A percentile compares a stretch with the other conserved stretches of the same genome.
These are phyloP conservation scores for Stephania cephalantha DNA, from an alignment of 164 flowering plant species.

Conservation along the genomic window DNA sequence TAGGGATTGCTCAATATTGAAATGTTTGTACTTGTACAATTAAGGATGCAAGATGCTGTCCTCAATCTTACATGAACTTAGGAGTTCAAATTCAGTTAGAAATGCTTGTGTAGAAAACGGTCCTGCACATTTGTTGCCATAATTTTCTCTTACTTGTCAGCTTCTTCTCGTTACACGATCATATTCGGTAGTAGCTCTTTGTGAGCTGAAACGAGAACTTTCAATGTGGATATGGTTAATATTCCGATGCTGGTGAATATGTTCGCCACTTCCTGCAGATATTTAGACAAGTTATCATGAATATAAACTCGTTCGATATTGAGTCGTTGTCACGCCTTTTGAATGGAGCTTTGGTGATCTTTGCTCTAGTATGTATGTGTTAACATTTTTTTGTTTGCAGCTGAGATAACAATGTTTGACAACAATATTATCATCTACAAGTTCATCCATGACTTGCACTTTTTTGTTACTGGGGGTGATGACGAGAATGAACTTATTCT, in stretches of 20 bases:
- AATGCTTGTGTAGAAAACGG: background rate
- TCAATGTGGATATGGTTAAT: background rate
- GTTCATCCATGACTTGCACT: slow-evolving; percentile 43
- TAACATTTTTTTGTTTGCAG: slow-evolving; percentile 25
- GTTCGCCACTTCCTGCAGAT: background rate
- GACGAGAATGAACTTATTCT: slow-evolving; percentile 48
- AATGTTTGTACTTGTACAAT: background rate
- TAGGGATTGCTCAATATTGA: background rate
- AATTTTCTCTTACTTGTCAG: background rate
- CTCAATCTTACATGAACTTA: background rate
- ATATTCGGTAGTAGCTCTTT: background rate
- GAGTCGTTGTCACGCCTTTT: background rate
- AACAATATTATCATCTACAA: slow-evolving; percentile 38
- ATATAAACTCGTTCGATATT: background rate
- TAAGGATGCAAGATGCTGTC: background rate
- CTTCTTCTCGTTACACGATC: background rate
- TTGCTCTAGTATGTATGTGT: background rate
- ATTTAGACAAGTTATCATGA: background rate
- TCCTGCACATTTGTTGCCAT: background rate
- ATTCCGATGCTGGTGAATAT: background rate
- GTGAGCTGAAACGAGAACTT: background rate
- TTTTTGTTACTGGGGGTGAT: slow-evolving; percentile 50
- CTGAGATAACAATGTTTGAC: slow-evolving; percentile 44
- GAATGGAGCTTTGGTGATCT: background rate
- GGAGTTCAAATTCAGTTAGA: background rate